phyloP scores from a whole-genome alignment of 2,329 filamentous ascomycete genomes.

The Colletotrichum somersetense region DNA sequence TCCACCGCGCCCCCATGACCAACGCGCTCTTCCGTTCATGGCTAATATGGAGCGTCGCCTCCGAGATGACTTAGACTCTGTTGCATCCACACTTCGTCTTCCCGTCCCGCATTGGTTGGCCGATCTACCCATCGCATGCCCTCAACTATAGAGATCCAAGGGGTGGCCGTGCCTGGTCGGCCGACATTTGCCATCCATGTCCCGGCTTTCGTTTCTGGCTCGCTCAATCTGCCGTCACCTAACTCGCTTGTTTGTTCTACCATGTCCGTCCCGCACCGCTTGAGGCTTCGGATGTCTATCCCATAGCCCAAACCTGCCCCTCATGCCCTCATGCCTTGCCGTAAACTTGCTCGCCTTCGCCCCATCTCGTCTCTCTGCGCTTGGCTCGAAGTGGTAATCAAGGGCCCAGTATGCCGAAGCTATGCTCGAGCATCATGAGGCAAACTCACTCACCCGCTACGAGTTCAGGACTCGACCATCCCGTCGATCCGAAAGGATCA shows the following conservation, averaged over 20 bases:
- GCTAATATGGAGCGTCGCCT: slow-evolving; percentile 42
- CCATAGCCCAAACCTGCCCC: slow-evolving; percentile 15
- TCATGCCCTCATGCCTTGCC: neutral
- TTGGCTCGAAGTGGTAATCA: slow-evolving; percentile 35
- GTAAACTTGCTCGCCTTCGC: slow-evolving; percentile 15
- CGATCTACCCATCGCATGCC: slow-evolving; percentile 8
- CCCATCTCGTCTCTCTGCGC: neutral
- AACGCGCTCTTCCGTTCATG: slow-evolving; percentile 39
- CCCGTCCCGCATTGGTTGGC: slow-evolving; percentile 33
- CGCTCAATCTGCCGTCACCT: slow-evolving; percentile 15
- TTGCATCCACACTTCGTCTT: slow-evolving; percentile 23
- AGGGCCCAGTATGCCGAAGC: slow-evolving; percentile 27
- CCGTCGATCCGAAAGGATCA: slow-evolving; percentile 33
- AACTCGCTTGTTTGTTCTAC: slow-evolving; percentile 3
- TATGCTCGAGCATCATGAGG: slow-evolving; percentile 23
- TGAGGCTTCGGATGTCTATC: slow-evolving; percentile 29
- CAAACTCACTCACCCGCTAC: neutral
- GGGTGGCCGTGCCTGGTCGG: slow-evolving; percentile 5
- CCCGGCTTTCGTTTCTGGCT: slow-evolving; percentile 8
- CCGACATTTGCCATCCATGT: slow-evolving; percentile 14
- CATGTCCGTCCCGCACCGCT: neutral
- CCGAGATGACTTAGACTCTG: slow-evolving; percentile 40
- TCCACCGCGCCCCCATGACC: slow-evolving; percentile 39
- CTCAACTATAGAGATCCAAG: neutral
- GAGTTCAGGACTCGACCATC: slow-evolving; percentile 11